Conservation (phyloP, 495 filamentous ascomycete genomes). For the Penicillium pancosmium region DNA sequence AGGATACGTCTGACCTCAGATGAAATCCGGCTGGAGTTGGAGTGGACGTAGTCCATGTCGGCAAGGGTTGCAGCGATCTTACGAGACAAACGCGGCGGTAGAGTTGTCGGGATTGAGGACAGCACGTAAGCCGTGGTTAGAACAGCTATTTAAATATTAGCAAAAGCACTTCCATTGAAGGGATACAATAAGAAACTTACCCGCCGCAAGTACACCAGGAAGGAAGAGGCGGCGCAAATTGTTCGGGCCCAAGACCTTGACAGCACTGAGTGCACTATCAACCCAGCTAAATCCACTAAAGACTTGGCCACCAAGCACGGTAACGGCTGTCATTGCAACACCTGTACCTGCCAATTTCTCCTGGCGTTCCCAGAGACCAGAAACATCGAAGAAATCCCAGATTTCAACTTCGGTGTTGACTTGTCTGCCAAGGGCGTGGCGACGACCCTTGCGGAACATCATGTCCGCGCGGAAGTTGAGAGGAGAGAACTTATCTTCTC, state of each 20-base stretch:
- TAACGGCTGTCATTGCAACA: conserved; percentile 91
- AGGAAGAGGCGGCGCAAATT: conserved; percentile 81
- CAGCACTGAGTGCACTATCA: conserved; percentile 79
- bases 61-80: conserved; percentile 81
- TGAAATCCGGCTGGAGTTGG: conserved; percentile 81
- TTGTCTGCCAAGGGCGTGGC: conserved; percentile 77
- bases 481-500: conserved; percentile 75
- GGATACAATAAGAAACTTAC: conserved; percentile 54
- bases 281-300: conserved; percentile 86
- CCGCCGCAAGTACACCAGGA: conserved; percentile 74
- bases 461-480: conserved; percentile 84
- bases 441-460: conserved; percentile 82
- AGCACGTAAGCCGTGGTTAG: conserved; percentile 78
- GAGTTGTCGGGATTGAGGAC: conserved; percentile 80
- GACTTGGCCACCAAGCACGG: conserved; percentile 77
- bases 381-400: conserved; percentile 90
- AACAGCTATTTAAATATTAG: conserved; percentile 58
- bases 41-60: conserved; percentile 87
- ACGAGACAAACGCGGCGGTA: conserved; percentile 80
- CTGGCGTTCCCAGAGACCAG: conserved; percentile 79
- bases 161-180: conserved; percentile 4
- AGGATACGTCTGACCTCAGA: conserved; percentile 84
- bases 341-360: conserved; percentile 92
- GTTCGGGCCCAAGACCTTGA: conserved; percentile 78
- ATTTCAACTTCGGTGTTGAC: conserved; percentile 86